Base-by-base conservation (phyloP, 2,329 filamentous ascomycete species). In the Lecanicillium sp. region DNA sequence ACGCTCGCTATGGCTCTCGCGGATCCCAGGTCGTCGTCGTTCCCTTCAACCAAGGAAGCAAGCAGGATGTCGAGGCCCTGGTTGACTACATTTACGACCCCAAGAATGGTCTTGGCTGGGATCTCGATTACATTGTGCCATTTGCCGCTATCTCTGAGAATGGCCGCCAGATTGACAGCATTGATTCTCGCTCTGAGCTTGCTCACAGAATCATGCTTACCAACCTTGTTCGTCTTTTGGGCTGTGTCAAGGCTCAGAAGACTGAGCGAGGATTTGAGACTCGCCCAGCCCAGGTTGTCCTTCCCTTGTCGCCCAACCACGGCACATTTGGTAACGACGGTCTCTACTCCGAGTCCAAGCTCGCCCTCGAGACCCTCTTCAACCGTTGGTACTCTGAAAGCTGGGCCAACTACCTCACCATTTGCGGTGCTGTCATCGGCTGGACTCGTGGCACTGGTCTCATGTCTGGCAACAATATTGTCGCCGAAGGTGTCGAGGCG, bases 201-300 rank as follows among this genome's bases (percentile, higher is more conserved):
- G 92, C 92, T 50, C 92, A 98, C 63, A 87, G 92, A 48, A 96
- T 98, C 69, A 97, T 98, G 92, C 72, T 98, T 61, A 98, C 92
- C 55, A 98, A 98, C 64, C 73, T 98, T 9, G 71, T 97, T 47
- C 87, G 92, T 51, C 81, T 98, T 44, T 74, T 98, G 39, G 92
- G 92, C 52, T 79, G 71, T 47, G 83, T 98, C 66, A 98, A 97
- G 75, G 66, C 80, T 5, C 85, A 97, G 62, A 98, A 98, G 73
- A 74, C 82, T 19, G 75, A 83, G 48, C 81, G 85, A 49, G 87
- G 86, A 42, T 95, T 92, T 55, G 88, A 95, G 68, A 98, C 92
- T 25, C 86, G 92, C 29, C 92, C 92, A 35, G 92, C 92, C 18
- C 92, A 98, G 64, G 90, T 97, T 54, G 89, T 98, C 45, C 76